A percentile compares a stretch with the other conserved stretches of the same genome.
These are phyloP conservation scores for Cymbopogon flexuosus DNA, from an alignment of 202 grass and related monocot genomes.

Conservation along the genomic window DNA sequence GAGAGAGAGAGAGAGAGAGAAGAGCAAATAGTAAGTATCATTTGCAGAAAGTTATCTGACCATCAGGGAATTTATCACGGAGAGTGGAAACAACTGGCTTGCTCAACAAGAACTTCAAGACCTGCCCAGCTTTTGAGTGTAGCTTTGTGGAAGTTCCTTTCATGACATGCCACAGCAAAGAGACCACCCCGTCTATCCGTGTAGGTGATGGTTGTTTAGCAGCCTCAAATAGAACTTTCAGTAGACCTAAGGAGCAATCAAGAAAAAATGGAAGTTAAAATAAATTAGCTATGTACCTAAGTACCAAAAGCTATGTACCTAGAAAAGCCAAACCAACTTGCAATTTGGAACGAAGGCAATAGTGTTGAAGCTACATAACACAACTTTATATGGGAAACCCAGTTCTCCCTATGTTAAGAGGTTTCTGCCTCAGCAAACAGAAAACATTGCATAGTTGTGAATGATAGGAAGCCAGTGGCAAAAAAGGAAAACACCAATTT, in stretches of 20 bases:
- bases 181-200: constrained; percentile 50
- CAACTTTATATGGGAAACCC: not conserved
- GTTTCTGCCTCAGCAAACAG: not conserved
- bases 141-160: constrained; percentile 67
- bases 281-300: not conserved
- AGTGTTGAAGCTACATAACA: not conserved
- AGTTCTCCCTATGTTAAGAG: not conserved
- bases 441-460: not conserved
- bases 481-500: not conserved
- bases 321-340: not conserved
- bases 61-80: constrained; percentile 54
- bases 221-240: constrained; percentile 52
- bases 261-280: constrained; percentile 25
- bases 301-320: not conserved
- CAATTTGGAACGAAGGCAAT: not conserved
- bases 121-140: constrained; percentile 73
- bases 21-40: not conserved
- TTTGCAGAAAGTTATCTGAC: constrained; percentile 39
- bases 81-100: constrained; percentile 44
- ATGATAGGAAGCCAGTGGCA: not conserved
- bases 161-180: constrained; percentile 81
- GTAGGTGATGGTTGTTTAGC: constrained; percentile 54
- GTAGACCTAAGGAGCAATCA: constrained; percentile 55
- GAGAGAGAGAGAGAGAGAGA: too few species aligned
- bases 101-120: constrained; percentile 75